A percentile compares a stretch with the other conserved stretches of the same genome.
Conservation (phyloP, 2,329 filamentous ascomycete genomes). For the Hypomyces rosellus region DNA sequence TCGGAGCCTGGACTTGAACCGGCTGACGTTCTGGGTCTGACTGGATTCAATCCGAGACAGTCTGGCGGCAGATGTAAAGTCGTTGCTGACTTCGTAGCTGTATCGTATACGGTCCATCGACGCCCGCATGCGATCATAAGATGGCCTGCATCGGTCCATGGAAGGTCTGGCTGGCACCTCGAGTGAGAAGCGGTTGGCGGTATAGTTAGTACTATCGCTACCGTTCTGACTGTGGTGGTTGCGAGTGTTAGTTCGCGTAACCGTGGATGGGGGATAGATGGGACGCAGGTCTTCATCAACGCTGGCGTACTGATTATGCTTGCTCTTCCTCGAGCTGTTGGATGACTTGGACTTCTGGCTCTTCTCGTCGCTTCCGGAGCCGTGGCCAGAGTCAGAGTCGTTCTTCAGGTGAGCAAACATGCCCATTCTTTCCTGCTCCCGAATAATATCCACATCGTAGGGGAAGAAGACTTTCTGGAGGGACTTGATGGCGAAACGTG, state of each 20-base stretch:
- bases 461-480: conserved; percentile 93
- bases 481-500: conserved; percentile 79
- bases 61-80: conserved; percentile 86
- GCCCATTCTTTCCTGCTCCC: conserved; percentile 81
- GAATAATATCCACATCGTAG: conserved; percentile 89
- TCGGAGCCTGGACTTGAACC: conserved; percentile 34
- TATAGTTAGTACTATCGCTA: conserved; percentile 91
- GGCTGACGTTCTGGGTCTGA: conserved; percentile 36
- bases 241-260: conserved; percentile 66
- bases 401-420: conserved; percentile 64
- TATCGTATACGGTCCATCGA: conserved; percentile 81
- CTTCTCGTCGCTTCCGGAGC: conserved; percentile 31
- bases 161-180: conserved; percentile 42
- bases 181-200: conserved; percentile 55
- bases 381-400: conserved; percentile 27
- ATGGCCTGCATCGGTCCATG: conserved; percentile 66
- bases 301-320: conserved; percentile 53
- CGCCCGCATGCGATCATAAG: conserved; percentile 78
- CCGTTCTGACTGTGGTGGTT: conserved; percentile 81
- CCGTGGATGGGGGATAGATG: conserved; percentile 88
- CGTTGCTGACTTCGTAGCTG: conserved; percentile 80
- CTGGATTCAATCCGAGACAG: conserved; percentile 77
- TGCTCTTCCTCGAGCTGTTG: conserved; percentile 50
- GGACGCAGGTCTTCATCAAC: conserved; percentile 84
- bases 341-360: conserved; percentile 48